Evolutionary conservation across 2,329 filamentous ascomycete species (phyloP).

Genomic region (Clarireedia hainanense): DNA sequence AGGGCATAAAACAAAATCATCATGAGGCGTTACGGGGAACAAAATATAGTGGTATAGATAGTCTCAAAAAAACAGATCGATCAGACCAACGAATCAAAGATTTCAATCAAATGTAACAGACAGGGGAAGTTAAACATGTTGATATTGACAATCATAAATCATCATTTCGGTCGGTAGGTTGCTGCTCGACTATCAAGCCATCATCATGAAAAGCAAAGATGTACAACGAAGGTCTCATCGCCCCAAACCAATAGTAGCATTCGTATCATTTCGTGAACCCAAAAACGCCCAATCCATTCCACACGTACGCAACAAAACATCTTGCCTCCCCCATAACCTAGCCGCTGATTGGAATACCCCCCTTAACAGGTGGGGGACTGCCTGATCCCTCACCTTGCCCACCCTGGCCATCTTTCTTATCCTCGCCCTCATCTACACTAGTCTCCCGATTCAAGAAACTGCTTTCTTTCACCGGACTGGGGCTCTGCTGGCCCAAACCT

Average conservation of each 20-base stretch:
- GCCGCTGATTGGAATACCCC: constrained; percentile 58
- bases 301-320: constrained; percentile 1
- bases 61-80: neutral
- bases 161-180: constrained; percentile 1
- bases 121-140: neutral
- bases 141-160: constrained; percentile 1
- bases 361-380: constrained; percentile 37
- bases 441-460: constrained; percentile 81
- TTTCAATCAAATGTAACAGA: neutral
- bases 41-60: constrained; percentile 1
- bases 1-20: neutral
- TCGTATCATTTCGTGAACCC: constrained; percentile 6
- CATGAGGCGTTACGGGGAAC: constrained; percentile 1
- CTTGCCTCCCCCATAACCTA: constrained; percentile 28
- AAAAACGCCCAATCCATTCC: constrained; percentile 9
- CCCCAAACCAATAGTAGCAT: constrained; percentile 4
- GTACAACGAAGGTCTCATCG: constrained; percentile 9
- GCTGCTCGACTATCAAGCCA: constrained; percentile 6
- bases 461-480: constrained; percentile 84
- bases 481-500: constrained; percentile 45
- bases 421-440: constrained; percentile 48
- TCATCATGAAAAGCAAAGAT: constrained; percentile 7
- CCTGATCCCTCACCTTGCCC: constrained; percentile 27
- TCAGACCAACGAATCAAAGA: neutral
- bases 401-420: constrained; percentile 29